Base-by-base conservation (phyloP, 495 filamentous ascomycete species). In the Talaromyces borbonicus region DNA sequence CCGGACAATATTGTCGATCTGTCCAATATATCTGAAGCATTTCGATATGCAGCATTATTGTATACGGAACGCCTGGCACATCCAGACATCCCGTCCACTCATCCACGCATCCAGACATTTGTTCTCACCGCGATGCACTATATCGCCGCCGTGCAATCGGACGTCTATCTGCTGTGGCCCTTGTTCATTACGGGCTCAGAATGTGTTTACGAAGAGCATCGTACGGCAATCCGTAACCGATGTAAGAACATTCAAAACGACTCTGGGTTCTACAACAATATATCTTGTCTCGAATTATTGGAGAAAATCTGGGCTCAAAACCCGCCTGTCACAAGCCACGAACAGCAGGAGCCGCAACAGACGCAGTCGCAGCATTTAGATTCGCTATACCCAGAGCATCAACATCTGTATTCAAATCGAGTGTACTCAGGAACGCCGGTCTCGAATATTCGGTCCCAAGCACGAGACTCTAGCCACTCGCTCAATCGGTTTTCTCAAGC, bases 81-180 rank as follows among this genome's bases (percentile, higher is more conserved):
- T 55, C 90, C 90, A 12, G 72, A 77, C 43, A 63, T 85, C 2
- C 80, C 88, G 9, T 85, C 85, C 0, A 72, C 73, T 8, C 78
- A 90, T 57, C 78, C 81, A 40, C 85, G 85, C 51, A 85, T 95
- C 63, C 87, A 90, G 57, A 80, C 79, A 43, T 77, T 94, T 3
- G 87, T 95, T 30, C 77, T 76, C 46, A 78, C 83, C 45, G 82
- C 90, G 8, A 72, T 95, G 41, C 83, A 80, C 59, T 88, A 92
- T 61, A 82, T 93, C 29, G 79, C 79, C 11, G 78, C 79, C 41
- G 81, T 95, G 18, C 77, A 85, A 49, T 75, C 81, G 1, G 85
- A 92, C 61, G 90, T 94, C 56, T 95, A 92, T 54, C 68, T 97
- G 19, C 78, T 97, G 2, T 97, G 90, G 90, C 90, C 90, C 7